These are phyloP conservation scores for Zygnema circumcarinatum DNA, from an alignment of 139 green algal species.

Conservation along the genomic window DNA sequence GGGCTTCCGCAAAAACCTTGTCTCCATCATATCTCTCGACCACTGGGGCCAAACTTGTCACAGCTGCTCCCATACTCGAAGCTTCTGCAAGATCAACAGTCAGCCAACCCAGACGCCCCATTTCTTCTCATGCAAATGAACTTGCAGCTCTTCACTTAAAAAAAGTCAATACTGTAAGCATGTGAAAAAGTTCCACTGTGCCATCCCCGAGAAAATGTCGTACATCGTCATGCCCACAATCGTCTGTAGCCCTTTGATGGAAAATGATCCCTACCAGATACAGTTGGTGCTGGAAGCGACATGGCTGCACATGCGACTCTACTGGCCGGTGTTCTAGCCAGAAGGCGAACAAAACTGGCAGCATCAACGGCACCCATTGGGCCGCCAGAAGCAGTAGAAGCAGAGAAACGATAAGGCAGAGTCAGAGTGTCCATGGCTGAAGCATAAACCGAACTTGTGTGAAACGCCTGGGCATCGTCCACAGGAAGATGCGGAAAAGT, in stretches of 20 bases:
- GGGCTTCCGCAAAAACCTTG: background rate
- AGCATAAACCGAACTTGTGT: conserved; percentile 45
- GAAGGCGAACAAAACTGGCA: conserved; percentile 6
- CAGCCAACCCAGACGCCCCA: too few relatives aligned
- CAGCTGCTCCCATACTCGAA: background rate
- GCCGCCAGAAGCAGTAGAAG: background rate
- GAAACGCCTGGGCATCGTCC: conserved; percentile 23
- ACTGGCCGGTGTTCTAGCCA: background rate
- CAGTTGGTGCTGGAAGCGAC: conserved; percentile 6
- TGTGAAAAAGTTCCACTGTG: too few relatives aligned
- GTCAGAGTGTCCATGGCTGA: conserved; percentile 38
- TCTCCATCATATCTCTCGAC: background rate
- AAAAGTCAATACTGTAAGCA: too few relatives aligned
- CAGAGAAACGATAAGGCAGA: conserved; percentile 25
- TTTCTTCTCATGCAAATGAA: too few relatives aligned
- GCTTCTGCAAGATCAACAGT: too few relatives aligned
- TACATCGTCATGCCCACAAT: too few relatives aligned
- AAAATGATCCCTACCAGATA: conserved; percentile 39
- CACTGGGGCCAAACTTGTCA: background rate
- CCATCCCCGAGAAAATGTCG: too few relatives aligned
- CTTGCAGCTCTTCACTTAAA: too few relatives aligned
- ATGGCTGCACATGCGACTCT: conserved; percentile 10
- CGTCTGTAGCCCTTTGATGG: too few relatives aligned
- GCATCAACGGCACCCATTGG: conserved; percentile 8
- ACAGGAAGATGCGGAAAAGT: conserved; percentile 36